Percentiles rank a stretch among this genome's conserved stretches.
These are phyloP conservation scores for Xanthoparmelia taractica DNA, from an alignment of 495 filamentous ascomycete species.

Conservation along the genomic window DNA sequence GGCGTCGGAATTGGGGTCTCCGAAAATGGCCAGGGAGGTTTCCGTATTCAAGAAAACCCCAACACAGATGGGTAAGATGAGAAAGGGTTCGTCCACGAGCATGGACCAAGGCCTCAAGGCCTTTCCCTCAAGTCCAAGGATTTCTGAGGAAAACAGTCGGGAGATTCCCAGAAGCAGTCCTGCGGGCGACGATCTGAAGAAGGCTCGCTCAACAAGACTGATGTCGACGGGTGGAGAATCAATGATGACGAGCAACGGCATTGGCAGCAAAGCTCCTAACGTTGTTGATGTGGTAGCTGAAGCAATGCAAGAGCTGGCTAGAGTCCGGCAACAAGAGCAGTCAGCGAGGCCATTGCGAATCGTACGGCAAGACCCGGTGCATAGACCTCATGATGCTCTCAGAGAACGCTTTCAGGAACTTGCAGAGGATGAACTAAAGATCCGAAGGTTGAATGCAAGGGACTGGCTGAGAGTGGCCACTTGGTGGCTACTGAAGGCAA, in stretches of 20 bases:
- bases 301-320: constrained; percentile 32
- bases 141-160: constrained; percentile 5
- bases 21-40: not conserved
- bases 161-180: constrained; percentile 3
- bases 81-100: constrained; percentile 10
- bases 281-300: constrained; percentile 29
- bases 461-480: constrained; percentile 38
- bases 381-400: constrained; percentile 29
- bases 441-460: constrained; percentile 28
- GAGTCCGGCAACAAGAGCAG: constrained; percentile 30
- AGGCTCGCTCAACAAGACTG: not conserved
- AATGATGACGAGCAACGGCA: constrained; percentile 11
- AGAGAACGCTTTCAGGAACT: constrained; percentile 27
- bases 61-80: constrained; percentile 3
- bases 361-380: constrained; percentile 30
- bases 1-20: constrained; percentile 4
- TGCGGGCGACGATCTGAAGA: constrained; percentile 2
- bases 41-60: not conserved
- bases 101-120: constrained; percentile 7
- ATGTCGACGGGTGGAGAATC: constrained; percentile 3
- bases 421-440: constrained; percentile 27
- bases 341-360: constrained; percentile 30
- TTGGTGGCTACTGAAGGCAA: constrained; percentile 43
- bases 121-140: constrained; percentile 3
- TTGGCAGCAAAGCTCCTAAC: constrained; percentile 16